Conservation (phyloP, 805 yeast genomes). For the Debaryomyces castellii region DNA sequence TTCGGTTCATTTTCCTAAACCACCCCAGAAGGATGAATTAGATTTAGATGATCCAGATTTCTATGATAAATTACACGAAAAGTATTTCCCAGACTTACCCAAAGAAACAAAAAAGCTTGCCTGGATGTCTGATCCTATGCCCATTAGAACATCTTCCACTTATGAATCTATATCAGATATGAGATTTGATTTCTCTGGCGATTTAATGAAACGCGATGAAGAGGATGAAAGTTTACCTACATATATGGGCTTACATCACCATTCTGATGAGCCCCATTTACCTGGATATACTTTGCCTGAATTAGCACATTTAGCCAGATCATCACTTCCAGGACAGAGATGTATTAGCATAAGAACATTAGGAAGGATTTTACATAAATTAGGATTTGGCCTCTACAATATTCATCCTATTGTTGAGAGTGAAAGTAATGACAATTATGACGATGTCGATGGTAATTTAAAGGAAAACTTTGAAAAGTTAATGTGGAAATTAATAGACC, state of each 20-base stretch:
- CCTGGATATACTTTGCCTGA: slow-evolving; percentile 93
- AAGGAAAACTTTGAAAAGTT: slow-evolving; percentile 45
- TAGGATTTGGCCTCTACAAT: slow-evolving; percentile 63
- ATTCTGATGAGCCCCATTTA: slow-evolving; percentile 79
- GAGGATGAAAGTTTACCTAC: slow-evolving; percentile 40
- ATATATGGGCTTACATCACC: slow-evolving; percentile 82
- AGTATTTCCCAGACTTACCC: slow-evolving; percentile 88
- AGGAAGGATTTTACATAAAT: slow-evolving; percentile 82
- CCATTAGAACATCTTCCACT: slow-evolving; percentile 38
- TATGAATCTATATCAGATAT: slow-evolving; percentile 62
- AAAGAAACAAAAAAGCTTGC: slow-evolving; percentile 75
- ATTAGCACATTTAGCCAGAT: slow-evolving; percentile 73
- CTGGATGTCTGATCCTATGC: slow-evolving; percentile 83
- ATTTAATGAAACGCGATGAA: slow-evolving; percentile 54
- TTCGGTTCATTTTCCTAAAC: slow-evolving; percentile 67
- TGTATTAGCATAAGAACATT: slow-evolving; percentile 81
- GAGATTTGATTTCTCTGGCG: slow-evolving; percentile 87
- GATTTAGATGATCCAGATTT: slow-evolving; percentile 80
- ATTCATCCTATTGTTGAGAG: slow-evolving; percentile 48
- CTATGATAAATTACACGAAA: slow-evolving; percentile 73
- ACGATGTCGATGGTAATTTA: slow-evolving; percentile 9
- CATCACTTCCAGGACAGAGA: slow-evolving; percentile 81
- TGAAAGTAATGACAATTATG: slow-evolving; percentile 29
- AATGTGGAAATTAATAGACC: slow-evolving; percentile 72
- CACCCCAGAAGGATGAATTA: slow-evolving; percentile 35